Base-by-base conservation (phyloP, 495 filamentous ascomycete species). In the Podospora comata region DNA sequence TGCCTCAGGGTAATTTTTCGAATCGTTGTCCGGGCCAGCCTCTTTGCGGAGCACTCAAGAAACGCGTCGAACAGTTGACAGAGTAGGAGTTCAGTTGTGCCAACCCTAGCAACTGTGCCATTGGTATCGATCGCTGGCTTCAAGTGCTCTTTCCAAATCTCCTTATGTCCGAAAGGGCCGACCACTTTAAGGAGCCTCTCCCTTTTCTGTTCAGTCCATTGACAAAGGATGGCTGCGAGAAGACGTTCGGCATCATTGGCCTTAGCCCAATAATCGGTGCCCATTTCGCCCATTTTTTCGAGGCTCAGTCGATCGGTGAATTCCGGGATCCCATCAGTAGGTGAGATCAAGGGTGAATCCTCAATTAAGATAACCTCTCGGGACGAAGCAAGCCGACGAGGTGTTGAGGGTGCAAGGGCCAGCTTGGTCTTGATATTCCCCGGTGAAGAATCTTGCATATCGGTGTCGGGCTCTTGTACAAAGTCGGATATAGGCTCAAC, bases 41-140 rank as follows among this genome's bases (percentile, higher is more conserved):
- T 65, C 48, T 9, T 48, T 2, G 64, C 58, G 5, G 54, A 66
- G n/a, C 61, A 54, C 27, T 39, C 68, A 13, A 66, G 62, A 67
- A 66, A 79, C 5, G 58, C 64, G 20, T 75, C 70, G 20, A 79
- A 79, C 1, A 78, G 65, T 16, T 65, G 66, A 6, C 61, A 54
- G 2, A 78, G 20, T 20, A 18, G 16, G 30, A 74, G 62, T 6
- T 60, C 54, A 18, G 64, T 59, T 19, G 65, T 62, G 26, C 56
- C 67, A 3, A 28, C 15, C 0, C 48, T 27, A 39, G 26, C 60
- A 9, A 66, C 32, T 9, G n/a, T 3, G 9, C 27, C 16, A 39
- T 54, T 26, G 3, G 54, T 19, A 18, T 59, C 26, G 11, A 71
- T 5, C 2, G 66, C 19, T 5, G 71, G 71, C n/a, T 44, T n/a